These are phyloP conservation scores for Periglandula ipomoeae DNA, from an alignment of 2,329 filamentous ascomycete genomes.

Conservation along the genomic window DNA sequence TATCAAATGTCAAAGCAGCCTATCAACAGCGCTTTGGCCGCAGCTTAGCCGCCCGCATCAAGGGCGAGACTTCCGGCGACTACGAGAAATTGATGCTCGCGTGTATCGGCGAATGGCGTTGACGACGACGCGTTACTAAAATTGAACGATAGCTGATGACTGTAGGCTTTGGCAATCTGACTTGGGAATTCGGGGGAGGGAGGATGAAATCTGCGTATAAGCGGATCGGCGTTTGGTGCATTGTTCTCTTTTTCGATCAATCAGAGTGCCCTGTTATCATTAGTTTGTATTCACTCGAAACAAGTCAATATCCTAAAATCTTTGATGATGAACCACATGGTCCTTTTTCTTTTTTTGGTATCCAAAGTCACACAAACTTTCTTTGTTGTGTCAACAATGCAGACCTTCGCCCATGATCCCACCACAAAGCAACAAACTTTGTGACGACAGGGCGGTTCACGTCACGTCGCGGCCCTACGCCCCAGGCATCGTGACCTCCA, in stretches of 20 bases:
- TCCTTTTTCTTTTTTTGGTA: too few relatives aligned
- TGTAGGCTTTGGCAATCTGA: background rate
- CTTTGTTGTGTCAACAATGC: too few relatives aligned
- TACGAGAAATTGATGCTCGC: slow-evolving; percentile 71
- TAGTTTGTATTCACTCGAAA: background rate
- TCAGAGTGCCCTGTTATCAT: background rate
- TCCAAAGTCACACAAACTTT: too few relatives aligned
- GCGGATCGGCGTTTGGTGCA: background rate
- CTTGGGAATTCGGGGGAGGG: background rate
- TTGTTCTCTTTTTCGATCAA: too few relatives aligned
- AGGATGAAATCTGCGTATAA: background rate
- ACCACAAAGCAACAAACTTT: too few relatives aligned
- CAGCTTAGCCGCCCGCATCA: slow-evolving; percentile 60
- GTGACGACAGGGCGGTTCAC: too few relatives aligned
- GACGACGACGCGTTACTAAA: background rate
- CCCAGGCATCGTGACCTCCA: too few relatives aligned
- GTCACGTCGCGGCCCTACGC: too few relatives aligned
- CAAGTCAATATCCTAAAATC: background rate
- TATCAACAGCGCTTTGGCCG: slow-evolving; percentile 64
- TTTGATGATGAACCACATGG: too few relatives aligned
- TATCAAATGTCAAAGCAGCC: slow-evolving; percentile 69
- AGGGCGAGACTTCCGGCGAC: slow-evolving; percentile 77
- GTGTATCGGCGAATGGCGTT: slow-evolving; percentile 38
- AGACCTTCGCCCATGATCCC: too few relatives aligned
- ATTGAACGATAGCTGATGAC: background rate